Evolutionary conservation across 2,329 filamentous ascomycete genomes (phyloP).

Genomic region (Aureobasidium sp.): DNA sequence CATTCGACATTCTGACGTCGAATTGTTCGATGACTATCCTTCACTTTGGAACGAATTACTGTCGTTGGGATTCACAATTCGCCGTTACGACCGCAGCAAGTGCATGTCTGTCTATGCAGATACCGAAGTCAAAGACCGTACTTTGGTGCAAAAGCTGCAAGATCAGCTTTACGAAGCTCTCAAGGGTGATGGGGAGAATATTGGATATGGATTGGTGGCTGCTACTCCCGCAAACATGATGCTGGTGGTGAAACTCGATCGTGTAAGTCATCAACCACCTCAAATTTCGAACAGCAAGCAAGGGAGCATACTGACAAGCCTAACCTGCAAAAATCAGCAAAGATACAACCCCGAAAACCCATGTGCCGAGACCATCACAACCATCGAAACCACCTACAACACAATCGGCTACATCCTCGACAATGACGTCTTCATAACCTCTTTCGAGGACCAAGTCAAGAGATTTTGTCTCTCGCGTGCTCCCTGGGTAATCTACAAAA

Average conservation of each 20-base stretch:
- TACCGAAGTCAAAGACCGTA: not conserved
- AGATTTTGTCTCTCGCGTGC: not conserved
- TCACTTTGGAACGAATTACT: not conserved
- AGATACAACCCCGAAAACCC: not conserved
- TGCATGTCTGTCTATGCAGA: constrained; percentile 3
- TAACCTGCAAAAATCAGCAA: not conserved
- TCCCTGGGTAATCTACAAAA: not conserved
- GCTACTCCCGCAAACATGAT: not conserved
- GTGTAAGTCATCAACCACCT: not conserved
- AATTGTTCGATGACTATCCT: not conserved
- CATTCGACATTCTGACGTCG: constrained; percentile 10
- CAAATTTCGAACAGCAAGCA: not conserved
- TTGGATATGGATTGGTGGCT: not conserved
- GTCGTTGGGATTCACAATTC: not conserved
- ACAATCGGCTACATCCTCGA: constrained; percentile 6
- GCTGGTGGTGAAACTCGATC: not conserved
- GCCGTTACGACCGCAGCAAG: not conserved
- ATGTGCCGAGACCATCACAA: not conserved
- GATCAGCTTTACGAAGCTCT: not conserved
- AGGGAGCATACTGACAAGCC: not conserved
- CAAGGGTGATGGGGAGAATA: not conserved
- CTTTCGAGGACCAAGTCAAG: not conserved
- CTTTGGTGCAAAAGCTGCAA: not conserved
- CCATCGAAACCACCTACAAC: not conserved
- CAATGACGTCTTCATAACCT: not conserved